A percentile compares a stretch with the other conserved stretches of the same genome.
phyloP scores from a whole-genome alignment of 352 stramenopile genomes.

The Globisporangium paroecandrum region DNA sequence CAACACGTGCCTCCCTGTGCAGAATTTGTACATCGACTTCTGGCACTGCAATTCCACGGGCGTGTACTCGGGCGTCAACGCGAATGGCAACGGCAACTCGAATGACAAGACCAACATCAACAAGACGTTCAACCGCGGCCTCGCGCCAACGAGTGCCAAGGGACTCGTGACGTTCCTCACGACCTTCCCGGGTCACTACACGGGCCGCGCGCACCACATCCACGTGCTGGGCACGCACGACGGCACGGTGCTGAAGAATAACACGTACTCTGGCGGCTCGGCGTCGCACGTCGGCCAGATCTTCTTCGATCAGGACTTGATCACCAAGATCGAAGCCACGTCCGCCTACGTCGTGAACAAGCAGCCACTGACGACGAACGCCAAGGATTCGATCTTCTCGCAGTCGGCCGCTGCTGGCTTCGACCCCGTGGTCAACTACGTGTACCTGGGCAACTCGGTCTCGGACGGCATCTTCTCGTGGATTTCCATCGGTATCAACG shows the following conservation, averaged over 20 bases:
- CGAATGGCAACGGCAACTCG: conserved; percentile 9
- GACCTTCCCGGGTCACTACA: conserved; percentile 20
- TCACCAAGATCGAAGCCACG: neutral
- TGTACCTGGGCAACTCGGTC: conserved; percentile 19
- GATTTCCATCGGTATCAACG: conserved; percentile 26
- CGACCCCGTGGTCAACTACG: conserved; percentile 17
- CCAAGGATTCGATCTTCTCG: conserved; percentile 13
- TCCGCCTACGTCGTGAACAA: conserved; percentile 10
- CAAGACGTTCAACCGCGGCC: conserved; percentile 16
- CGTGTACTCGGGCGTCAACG: conserved; percentile 15
- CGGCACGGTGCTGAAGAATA: conserved; percentile 15
- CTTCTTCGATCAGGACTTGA: conserved; percentile 15
- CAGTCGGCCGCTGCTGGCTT: conserved; percentile 13
- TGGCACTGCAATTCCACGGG: conserved; percentile 21
- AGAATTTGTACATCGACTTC: conserved; percentile 19
- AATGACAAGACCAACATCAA: conserved; percentile 8
- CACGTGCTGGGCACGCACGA: conserved; percentile 15
- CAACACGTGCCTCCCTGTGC: conserved; percentile 13
- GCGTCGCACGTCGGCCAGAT: conserved; percentile 17
- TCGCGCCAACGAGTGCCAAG: conserved; percentile 3
- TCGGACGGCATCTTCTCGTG: conserved; percentile 22
- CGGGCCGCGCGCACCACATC: conserved; percentile 14
- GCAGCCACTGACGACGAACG: conserved; percentile 17
- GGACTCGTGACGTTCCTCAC: conserved; percentile 15
- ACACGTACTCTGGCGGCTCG: conserved; percentile 15